Percentiles rank a stretch among this genome's conserved stretches.
These are phyloP conservation scores for Bolboschoenoplectus hybrid DNA, from an alignment of 202 grass and related monocot genomes.

Conservation along the genomic window DNA sequence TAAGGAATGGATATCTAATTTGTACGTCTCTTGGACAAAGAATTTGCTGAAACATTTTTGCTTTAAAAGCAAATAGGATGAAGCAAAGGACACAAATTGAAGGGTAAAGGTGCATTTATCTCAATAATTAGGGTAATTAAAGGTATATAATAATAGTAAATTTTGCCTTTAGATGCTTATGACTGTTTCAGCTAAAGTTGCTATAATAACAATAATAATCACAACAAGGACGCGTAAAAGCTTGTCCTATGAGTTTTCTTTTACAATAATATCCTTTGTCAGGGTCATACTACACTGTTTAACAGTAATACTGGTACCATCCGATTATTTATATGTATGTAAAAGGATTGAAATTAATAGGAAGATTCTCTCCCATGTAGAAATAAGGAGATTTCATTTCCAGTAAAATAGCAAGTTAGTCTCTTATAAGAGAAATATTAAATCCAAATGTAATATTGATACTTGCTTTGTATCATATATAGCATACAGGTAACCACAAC, in stretches of 20 bases:
- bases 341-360: not conserved
- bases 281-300: not conserved
- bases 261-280: conserved; percentile 5
- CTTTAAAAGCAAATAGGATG: not conserved
- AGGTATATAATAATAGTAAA: not conserved
- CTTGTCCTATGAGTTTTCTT: not conserved
- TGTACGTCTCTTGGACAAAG: not conserved
- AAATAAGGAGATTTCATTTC: not conserved
- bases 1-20: not conserved
- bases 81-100: not conserved
- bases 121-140: not conserved
- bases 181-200: not conserved
- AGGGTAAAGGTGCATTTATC: not conserved
- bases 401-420: not conserved
- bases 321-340: not conserved
- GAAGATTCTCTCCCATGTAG: not conserved
- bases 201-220: not conserved
- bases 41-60: not conserved
- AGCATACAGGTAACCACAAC: not conserved
- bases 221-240: not conserved
- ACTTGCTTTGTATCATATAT: not conserved
- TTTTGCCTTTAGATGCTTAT: not conserved
- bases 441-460: not conserved
- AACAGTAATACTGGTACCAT: not conserved
- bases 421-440: not conserved